Conservation (phyloP, 495 filamentous ascomycete species). For the Pseudomonodictys pantanalensis region DNA sequence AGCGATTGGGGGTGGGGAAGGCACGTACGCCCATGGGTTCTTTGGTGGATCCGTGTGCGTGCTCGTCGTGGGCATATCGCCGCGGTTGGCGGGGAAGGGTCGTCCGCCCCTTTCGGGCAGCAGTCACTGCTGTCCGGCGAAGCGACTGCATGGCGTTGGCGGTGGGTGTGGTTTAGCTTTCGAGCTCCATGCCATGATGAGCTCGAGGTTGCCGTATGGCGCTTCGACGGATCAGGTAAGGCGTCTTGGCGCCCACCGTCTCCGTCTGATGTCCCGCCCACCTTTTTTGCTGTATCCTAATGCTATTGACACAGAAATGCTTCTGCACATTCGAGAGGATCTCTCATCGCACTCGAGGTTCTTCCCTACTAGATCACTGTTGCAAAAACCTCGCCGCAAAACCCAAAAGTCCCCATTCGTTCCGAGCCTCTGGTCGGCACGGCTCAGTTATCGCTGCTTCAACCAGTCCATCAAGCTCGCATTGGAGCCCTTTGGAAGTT, state of each 20-base stretch:
- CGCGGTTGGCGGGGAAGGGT: constrained; percentile 34
- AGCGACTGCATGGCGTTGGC: constrained; percentile 38
- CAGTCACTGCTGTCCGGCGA: constrained; percentile 36
- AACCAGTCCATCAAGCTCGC: too few species aligned
- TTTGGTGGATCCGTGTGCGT: constrained; percentile 48
- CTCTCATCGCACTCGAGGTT: too few species aligned
- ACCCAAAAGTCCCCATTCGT: too few species aligned
- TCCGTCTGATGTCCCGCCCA: too few species aligned
- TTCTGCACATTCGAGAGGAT: too few species aligned
- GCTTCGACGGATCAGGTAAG: background rate
- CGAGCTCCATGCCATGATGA: constrained; percentile 18
- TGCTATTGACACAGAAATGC: too few species aligned
- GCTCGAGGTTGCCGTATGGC: constrained; percentile 9
- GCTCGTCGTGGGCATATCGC: constrained; percentile 37
- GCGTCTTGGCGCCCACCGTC: background rate
- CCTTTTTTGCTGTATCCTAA: too few species aligned
- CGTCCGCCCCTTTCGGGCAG: constrained; percentile 34
- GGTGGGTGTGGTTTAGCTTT: constrained; percentile 16
- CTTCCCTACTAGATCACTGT: too few species aligned
- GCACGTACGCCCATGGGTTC: constrained; percentile 63
- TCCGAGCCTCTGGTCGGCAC: too few species aligned
- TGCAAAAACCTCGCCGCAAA: too few species aligned
- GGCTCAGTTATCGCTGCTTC: too few species aligned
- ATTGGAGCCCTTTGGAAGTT: too few species aligned
- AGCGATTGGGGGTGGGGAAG: constrained; percentile 12